A percentile compares a stretch with the other conserved stretches of the same genome.
These are phyloP conservation scores for Boletellus ananas DNA, from an alignment of 768 basidiomycete species.

Conservation along the genomic window DNA sequence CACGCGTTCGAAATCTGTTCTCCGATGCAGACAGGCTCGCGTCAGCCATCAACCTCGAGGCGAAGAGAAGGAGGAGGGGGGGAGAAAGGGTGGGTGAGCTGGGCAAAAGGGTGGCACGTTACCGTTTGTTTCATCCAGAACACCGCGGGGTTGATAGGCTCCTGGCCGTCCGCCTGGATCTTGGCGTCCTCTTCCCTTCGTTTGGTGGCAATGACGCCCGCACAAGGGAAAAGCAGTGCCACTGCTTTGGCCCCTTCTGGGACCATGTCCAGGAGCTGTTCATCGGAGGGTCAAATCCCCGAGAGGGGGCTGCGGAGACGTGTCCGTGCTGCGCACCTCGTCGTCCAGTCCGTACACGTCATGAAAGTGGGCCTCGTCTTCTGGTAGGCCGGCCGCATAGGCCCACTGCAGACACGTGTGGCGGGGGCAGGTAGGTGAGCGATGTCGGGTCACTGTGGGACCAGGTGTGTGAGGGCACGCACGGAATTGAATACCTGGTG, in stretches of 20 bases:
- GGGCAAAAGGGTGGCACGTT: neutral
- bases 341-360: conserved; percentile 74
- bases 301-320: neutral
- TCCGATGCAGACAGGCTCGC: neutral
- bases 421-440: neutral
- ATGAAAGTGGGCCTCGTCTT: conserved; percentile 48
- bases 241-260: conserved; percentile 78
- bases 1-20: conserved; percentile 72
- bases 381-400: conserved; percentile 57
- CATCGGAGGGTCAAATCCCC: neutral
- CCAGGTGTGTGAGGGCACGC: conserved; percentile 1
- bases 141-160: conserved; percentile 56
- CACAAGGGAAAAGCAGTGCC: conserved; percentile 78
- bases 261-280: conserved; percentile 66
- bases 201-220: conserved; percentile 45
- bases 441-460: neutral
- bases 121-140: conserved; percentile 93
- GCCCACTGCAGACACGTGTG: conserved; percentile 53
- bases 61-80: neutral
- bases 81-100: conserved; percentile 10
- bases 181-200: conserved; percentile 57
- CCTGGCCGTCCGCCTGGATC: conserved; percentile 45
- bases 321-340: conserved; percentile 40
- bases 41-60: neutral
- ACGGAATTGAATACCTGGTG: conserved; percentile 32